These are phyloP conservation scores for Sporothrix dimorphospora DNA, from an alignment of 2,329 filamentous ascomycete genomes.

Conservation along the genomic window DNA sequence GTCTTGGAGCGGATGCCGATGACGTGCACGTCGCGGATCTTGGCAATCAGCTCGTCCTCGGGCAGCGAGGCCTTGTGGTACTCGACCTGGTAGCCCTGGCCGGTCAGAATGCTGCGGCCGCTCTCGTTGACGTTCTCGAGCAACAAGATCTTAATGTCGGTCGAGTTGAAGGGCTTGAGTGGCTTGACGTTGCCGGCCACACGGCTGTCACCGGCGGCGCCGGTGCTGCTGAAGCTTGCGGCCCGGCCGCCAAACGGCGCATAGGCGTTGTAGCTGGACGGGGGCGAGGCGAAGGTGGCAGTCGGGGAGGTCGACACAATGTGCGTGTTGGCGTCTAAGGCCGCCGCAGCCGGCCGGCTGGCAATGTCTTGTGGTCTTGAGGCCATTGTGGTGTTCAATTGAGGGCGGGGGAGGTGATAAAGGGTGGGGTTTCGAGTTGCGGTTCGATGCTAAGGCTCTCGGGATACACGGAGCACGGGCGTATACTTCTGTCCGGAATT, in stretches of 20 bases:
- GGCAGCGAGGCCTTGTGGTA: constrained; percentile 84
- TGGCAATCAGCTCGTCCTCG: constrained; percentile 93
- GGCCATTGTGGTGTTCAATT: constrained; percentile 30
- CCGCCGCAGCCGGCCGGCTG: constrained; percentile 46
- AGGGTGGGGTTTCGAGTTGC: neutral
- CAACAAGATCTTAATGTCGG: constrained; percentile 94
- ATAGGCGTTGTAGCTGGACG: constrained; percentile 58
- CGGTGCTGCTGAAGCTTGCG: constrained; percentile 37
- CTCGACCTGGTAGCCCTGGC: constrained; percentile 96
- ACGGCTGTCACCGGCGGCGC: constrained; percentile 42
- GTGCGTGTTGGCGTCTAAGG: constrained; percentile 48
- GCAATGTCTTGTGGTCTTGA: constrained; percentile 36
- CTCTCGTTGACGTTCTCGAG: constrained; percentile 95
- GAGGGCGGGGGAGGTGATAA: neutral
- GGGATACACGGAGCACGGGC: neutral
- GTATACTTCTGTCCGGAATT: neutral
- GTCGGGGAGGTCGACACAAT: constrained; percentile 76
- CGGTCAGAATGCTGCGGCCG: constrained; percentile 77
- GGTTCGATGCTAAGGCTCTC: neutral
- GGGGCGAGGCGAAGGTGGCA: constrained; percentile 73
- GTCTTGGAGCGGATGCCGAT: constrained; percentile 99
- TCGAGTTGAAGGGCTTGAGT: constrained; percentile 91
- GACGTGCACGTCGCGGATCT: constrained; percentile 94
- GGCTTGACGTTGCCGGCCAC: constrained; percentile 62
- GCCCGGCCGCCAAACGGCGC: constrained; percentile 34